A percentile compares a stretch with the other conserved stretches of the same genome.
Evolutionary conservation across 257 asterid genomes (phyloP).

Genomic region (Scutellaria baicalensis): DNA sequence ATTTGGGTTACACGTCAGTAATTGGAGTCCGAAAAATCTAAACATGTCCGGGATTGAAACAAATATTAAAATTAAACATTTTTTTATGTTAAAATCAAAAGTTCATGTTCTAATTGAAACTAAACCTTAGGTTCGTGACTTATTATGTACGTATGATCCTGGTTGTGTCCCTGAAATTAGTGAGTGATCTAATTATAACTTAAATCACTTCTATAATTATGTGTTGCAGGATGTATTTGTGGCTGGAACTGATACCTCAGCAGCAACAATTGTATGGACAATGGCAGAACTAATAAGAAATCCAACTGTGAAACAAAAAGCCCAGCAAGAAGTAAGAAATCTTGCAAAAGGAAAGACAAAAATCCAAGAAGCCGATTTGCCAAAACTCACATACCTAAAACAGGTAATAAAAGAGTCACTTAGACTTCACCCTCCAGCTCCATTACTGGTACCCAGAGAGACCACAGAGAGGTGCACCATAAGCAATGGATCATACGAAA

Average conservation of each 20-base stretch:
- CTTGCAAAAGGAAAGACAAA: background rate
- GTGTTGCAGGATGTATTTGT: slow-evolving; percentile 20
- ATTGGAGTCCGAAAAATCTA: no score
- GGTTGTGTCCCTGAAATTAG: no score
- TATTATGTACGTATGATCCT: no score
- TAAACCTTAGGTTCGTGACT: no score
- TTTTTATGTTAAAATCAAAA: no score
- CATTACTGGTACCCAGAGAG: slow-evolving; percentile 27
- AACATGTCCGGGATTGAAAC: no score
- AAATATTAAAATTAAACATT: no score
- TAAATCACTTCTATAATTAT: background rate
- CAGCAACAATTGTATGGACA: slow-evolving; percentile 32
- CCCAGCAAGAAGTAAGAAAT: slow-evolving; percentile 17
- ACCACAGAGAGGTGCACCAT: slow-evolving; percentile 17
- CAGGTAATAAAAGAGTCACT: slow-evolving; percentile 25
- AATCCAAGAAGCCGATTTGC: slow-evolving; percentile 20
- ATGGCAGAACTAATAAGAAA: slow-evolving; percentile 33
- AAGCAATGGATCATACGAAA: slow-evolving; percentile 9
- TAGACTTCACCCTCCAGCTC: slow-evolving; percentile 31
- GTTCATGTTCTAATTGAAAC: no score
- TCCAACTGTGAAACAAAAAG: slow-evolving; percentile 13
- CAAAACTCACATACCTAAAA: slow-evolving; percentile 26
- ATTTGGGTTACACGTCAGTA: no score
- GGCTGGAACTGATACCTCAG: slow-evolving; percentile 32
- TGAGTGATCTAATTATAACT: no score